These are phyloP conservation scores for Orychophragmus violaceus DNA, from an alignment of 345 rosid genomes.

Conservation along the genomic window DNA sequence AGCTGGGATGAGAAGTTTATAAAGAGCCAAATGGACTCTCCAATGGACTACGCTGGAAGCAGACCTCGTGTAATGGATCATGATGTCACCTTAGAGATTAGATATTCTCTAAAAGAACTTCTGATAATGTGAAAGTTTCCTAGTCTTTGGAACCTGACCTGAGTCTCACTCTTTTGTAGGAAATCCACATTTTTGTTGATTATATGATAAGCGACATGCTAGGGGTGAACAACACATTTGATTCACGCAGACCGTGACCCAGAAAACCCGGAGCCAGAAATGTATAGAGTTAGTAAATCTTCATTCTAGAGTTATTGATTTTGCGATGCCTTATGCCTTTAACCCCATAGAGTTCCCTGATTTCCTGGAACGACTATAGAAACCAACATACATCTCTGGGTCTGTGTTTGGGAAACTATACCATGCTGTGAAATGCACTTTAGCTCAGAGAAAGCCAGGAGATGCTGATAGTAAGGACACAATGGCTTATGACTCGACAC, in stretches of 20 bases:
- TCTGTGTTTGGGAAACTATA: conserved; percentile 75
- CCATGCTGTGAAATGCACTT: conserved; percentile 40
- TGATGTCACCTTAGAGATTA: conserved; percentile 72
- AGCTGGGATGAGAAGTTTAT: conserved; percentile 81
- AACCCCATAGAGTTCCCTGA: conserved; percentile 85
- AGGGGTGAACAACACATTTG: conserved; percentile 79
- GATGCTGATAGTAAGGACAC: conserved; percentile 34
- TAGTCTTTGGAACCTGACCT: not conserved
- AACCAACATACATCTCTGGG: conserved; percentile 48
- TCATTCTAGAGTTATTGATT: conserved; percentile 91
- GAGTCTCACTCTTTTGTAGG: conserved; percentile 39
- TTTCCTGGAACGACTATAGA: conserved; percentile 69
- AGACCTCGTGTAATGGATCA: conserved; percentile 80
- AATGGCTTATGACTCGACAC: conserved; percentile 50
- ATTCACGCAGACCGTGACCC: conserved; percentile 83
- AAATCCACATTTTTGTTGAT: conserved; percentile 77
- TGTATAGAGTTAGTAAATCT: conserved; percentile 74
- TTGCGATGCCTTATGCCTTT: conserved; percentile 74
- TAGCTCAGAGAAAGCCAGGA: conserved; percentile 19
- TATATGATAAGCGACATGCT: conserved; percentile 88
- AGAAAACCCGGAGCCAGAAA: conserved; percentile 55
- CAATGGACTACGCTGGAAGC: conserved; percentile 79
- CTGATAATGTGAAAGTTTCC: not conserved
- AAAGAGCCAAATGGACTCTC: conserved; percentile 56
- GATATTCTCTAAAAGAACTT: not conserved